These are phyloP conservation scores for Pluteus cervinus DNA, from an alignment of 768 basidiomycete genomes.

Conservation along the genomic window DNA sequence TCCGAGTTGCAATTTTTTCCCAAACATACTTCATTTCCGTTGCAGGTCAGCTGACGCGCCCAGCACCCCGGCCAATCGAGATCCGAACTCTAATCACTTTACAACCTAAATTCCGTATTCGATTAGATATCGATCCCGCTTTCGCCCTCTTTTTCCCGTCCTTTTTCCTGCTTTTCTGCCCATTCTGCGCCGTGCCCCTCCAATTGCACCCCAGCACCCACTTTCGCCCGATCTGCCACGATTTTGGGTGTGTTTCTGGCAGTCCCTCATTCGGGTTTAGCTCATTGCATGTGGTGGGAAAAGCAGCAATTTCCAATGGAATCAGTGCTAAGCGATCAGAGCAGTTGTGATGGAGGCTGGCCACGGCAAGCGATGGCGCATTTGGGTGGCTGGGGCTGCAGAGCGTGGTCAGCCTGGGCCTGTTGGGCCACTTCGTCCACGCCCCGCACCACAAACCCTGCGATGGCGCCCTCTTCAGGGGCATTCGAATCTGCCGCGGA, in stretches of 20 bases:
- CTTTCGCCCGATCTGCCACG: background rate
- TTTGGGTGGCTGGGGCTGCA: slow-evolving; percentile 3
- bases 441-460: no score
- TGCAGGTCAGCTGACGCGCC: background rate
- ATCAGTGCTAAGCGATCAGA: slow-evolving; percentile 11
- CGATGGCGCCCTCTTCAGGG: no score
- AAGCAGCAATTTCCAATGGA: slow-evolving; percentile 12
- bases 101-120: no score
- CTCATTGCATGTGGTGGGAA: slow-evolving; percentile 15
- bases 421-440: no score
- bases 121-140: no score
- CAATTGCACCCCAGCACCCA: background rate
- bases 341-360: slow-evolving; percentile 12
- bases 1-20: no score
- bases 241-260: no score
- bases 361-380: slow-evolving; percentile 1
- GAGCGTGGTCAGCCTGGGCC: no score
- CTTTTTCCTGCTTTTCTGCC: background rate
- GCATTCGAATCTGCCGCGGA: no score
- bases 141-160: no score
- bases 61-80: no score
- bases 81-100: slow-evolving; percentile 3
- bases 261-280: slow-evolving; percentile 13
- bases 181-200: background rate
- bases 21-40: background rate